Evolutionary conservation across 305 asterid genomes (phyloP), one percentile per base, ranked within the genome.

Genomic region (Rubia tinctorum): DNA sequence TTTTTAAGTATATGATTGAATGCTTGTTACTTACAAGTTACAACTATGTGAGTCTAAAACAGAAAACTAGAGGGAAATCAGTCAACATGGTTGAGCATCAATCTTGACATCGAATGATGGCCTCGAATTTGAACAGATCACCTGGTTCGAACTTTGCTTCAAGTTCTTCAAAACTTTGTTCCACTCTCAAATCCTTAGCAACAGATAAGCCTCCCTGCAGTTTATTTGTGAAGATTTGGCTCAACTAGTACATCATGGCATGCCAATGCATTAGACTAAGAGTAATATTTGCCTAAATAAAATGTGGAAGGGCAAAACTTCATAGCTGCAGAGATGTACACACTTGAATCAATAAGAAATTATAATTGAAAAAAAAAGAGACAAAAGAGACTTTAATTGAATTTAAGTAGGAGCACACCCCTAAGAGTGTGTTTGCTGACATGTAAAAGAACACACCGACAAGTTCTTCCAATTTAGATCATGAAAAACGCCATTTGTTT

Each of bases 101-200:
- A 62, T 68, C 70, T 70, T 73, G 72, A 73, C 40, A 60, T 43
- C 68, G 75, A 71, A 86, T 76, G 66, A 75, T 71, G 15, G 82
- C 87, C 74, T 82, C 85, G 45, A 79, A 86, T 71, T 75, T 77
- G 74, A 84, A 84, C 9, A n/a, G 64, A 42, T 40, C 71, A 68
- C 85, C 88, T 9, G 88, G 87, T 77, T 80, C 78, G 51, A 84
- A 84, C 44, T 22, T 81, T 17, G 81, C 84, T 82, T 82, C 86
- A 61, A 84, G 88, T 72, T 86, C 87, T 82, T 84, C 85, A 67
- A 78, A 82, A 79, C 90, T 86, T 73, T 86, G 87, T 20, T 80
- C 81, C 8, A 84, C 72, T 68, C 34, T 78, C 76, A 86, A 75
- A 71, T 82, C 88, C 70, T 86, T 64, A 53, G 74, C 42, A 15